phyloP scores from a whole-genome alignment of 2,329 filamentous ascomycete genomes.

The Colletotrichum gigasporum region DNA sequence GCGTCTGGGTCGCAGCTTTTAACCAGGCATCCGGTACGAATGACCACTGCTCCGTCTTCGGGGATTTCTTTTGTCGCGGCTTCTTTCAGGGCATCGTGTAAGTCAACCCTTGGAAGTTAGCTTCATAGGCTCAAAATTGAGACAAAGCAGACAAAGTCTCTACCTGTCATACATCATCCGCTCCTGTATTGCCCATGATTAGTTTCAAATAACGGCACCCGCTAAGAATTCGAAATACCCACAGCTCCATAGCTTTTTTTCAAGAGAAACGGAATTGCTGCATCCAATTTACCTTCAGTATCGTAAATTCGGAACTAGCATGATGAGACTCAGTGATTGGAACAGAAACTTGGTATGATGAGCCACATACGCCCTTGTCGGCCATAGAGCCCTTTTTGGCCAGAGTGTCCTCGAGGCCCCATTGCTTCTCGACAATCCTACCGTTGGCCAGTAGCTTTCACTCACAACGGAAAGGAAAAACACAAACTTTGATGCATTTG shows the following conservation, averaged over 20 bases:
- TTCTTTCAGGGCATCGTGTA: conserved; percentile 43
- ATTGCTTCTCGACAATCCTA: conserved; percentile 32
- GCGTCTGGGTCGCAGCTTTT: conserved; percentile 51
- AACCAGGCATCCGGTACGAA: conserved; percentile 39
- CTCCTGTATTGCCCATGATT: conserved; percentile 33
- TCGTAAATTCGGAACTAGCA: conserved; percentile 42
- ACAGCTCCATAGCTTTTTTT: conserved; percentile 44
- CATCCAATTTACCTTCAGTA: conserved; percentile 34
- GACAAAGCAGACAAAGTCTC: not conserved
- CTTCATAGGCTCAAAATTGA: not conserved
- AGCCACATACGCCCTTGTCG: conserved; percentile 38
- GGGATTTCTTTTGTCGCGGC: conserved; percentile 36
- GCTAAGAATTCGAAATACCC: too few species aligned
- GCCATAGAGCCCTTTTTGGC: conserved; percentile 41
- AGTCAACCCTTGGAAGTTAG: conserved; percentile 36
- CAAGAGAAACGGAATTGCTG: conserved; percentile 40
- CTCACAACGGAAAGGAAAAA: not conserved
- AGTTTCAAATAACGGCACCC: too few species aligned
- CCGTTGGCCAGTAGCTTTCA: not conserved
- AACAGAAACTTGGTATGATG: too few species aligned
- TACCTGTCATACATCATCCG: conserved; percentile 52
- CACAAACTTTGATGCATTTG: conserved; percentile 49
- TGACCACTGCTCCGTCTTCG: conserved; percentile 36
- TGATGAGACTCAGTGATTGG: fast-evolving
- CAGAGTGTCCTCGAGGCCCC: conserved; percentile 41